phyloP scores from a whole-genome alignment of 2,329 filamentous ascomycete genomes.

The Zasmidium citrigriseum region DNA sequence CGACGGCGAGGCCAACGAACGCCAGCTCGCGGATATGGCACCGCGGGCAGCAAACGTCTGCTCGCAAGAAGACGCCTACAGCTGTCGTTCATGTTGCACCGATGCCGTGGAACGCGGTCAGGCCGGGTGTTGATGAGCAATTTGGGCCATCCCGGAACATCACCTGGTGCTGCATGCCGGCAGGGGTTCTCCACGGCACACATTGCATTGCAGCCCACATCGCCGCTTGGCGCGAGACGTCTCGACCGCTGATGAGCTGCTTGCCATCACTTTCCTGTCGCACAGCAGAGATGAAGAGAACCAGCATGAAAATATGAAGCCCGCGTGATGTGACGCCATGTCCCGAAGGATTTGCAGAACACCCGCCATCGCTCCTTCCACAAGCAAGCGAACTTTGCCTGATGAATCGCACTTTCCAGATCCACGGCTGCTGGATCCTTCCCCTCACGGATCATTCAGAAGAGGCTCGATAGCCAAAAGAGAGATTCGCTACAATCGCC shows the following conservation, averaged over 20 bases:
- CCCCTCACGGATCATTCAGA: too few relatives aligned
- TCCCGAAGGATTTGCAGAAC: not conserved
- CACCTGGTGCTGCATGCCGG: not conserved
- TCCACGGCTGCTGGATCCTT: too few relatives aligned
- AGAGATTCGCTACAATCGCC: too few relatives aligned
- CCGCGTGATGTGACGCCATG: not conserved
- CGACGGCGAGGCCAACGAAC: not conserved
- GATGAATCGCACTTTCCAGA: too few relatives aligned
- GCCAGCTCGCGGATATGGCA: not conserved
- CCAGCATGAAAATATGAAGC: not conserved
- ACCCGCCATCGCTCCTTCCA: too few relatives aligned
- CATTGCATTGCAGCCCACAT: not conserved
- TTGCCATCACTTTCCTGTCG: not conserved
- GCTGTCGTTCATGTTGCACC: not conserved
- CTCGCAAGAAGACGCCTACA: not conserved
- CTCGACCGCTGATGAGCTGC: not conserved
- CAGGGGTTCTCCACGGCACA: not conserved
- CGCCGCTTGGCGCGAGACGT: not conserved
- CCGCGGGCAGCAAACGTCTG: not conserved
- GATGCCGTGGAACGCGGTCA: not conserved
- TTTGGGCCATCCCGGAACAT: not conserved
- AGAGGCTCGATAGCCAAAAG: too few relatives aligned
- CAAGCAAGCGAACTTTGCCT: too few relatives aligned
- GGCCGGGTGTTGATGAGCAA: not conserved
- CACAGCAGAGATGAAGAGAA: not conserved